Base-by-base conservation (phyloP, 345 rosid genomes). In the Eutrema japonicum region DNA sequence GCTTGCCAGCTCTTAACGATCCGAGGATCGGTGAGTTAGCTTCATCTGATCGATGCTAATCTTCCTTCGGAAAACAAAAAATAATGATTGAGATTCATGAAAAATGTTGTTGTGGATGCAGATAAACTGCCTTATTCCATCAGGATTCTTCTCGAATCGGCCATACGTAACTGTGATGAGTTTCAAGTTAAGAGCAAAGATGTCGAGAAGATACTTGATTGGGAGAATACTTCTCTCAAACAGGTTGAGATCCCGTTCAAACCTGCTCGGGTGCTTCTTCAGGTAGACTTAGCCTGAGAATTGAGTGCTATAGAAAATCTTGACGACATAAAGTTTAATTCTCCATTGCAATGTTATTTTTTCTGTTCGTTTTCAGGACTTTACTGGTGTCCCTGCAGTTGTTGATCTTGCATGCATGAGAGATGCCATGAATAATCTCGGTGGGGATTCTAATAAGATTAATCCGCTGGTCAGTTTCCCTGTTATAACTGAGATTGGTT, bases 391-490 rank as follows among this genome's bases (percentile, higher is more conserved):
- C 32, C 99, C 99, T 36, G 99, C 93, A 29, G 99, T 92, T 38
- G 98, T 96, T 55, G 99, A 96, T 76, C 99, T 96, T 63, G 99
- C 99, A 73, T 82, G 92, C 56, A 96, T 96, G 99, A 92, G 99
- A 71, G 99, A 96, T 89, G 99, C 99, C 8, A 92, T 96, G 98
- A 85, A 79, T 64, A 90, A 73, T 33, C 92, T 96, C 22, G 97
- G 97, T 45, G 82, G 98, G 78, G 99, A 96, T 74, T 78, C 98
- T 3, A 83, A 74, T 72, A 92, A 89, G 90, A 96, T 96, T 10
- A 75, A 75, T 6, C 78, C 78, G 0, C 55, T 75, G 78, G 78
- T 43, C 43, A 14, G 22, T 50, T 52, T 52, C 7, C 4, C 5
- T 8, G 29, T 11, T 40, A 32, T 64, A 10, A 18, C 56, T 48